Evolutionary conservation across 768 basidiomycete genomes (phyloP), one percentile per base, ranked within the genome.

Genomic region (Pleurotus ostreatus): DNA sequence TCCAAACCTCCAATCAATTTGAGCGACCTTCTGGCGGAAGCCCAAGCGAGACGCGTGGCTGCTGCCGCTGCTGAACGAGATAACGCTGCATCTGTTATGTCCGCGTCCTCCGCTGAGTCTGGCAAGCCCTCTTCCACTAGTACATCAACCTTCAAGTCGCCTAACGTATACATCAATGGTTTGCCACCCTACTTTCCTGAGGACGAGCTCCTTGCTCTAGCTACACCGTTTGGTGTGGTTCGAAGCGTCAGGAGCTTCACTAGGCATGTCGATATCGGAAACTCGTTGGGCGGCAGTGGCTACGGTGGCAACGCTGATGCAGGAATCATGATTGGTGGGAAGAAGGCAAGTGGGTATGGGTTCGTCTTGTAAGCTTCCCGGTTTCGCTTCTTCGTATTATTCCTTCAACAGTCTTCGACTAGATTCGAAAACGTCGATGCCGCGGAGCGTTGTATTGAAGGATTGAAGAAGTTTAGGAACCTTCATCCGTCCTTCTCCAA

Each of bases 131-230:
- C 41, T 11, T 16, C n/a, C 12, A 34, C 25, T 13, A 30, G 37
- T 12, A 16, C 39, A 20, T 40, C 51, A n/a, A 15, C 51, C 16
- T 53, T 53, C 54, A 80, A 78, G 65, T 84, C 88, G 1, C 88
- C 91, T 0, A 93, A 93, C 62, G 87, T 93, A 0, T 93, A 93
- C 66, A 92, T 93, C 72, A 93, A 93, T 63, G 91, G 91, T 11
- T 79, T 94, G 13, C 90, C 89, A 2, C 87, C 90, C 4, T 84
- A 91, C 70, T 92, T 82, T 63, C 84, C 89, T 0, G 91, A 92
- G 63, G 89, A 90, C 58, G 81, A 90, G 59, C 75, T 94, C 41
- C 85, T 84, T 62, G 81, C 81, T 25, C 82, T 94, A 54, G 79
- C 87, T 34, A 71, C 77, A 20, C 85, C 82, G n/a, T 94, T 83